Evolutionary conservation across 1,139 yeast genomes (phyloP), one percentile per base, ranked within the genome.

Genomic region (Saccharomycopsis hybrid): DNA sequence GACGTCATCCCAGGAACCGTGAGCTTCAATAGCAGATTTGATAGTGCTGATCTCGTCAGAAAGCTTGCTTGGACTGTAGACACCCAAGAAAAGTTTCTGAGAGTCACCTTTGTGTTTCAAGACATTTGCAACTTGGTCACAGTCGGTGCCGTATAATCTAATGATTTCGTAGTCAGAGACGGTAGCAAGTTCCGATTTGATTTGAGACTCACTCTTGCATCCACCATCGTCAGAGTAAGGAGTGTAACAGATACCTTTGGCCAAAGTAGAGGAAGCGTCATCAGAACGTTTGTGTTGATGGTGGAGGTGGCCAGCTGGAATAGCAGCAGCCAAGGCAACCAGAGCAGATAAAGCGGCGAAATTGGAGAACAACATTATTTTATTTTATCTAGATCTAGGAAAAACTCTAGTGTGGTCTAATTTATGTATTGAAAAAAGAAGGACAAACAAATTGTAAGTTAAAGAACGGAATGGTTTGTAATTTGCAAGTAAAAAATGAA

Each of bases 111-210:
- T 81, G 59, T 80, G 82, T 60, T 78, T 72, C 62, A 83, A 68
- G 56, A 83, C 92, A 62, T 77, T 77, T 58, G 70, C 77, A 60
- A 83, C 89, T 70, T 85, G 92, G 72, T 70, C 66, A 76, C 95
- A 85, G 73, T 85, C 95, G 60, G 80, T 86, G 71, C 88, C 89
- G 73, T 85, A 85, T 57, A 85, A 71, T 81, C 95, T 82, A 66
- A 85, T 78, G 59, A 80, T 58, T 57, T 72, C 74, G 70, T 66
- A 85, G 54, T 67, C 77, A 43, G 77, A 56, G 60, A 87, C 72
- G 55, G 66, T 55, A 44, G 74, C 70, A 49, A 87, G 62, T 60
- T 87, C 96, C 41, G 78, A 61, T 57, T 77, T 70, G 58, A 87
- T 82, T 60, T 75, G 73, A 38, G 67, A 58, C 46, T 76, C 64